Evolutionary conservation across 352 stramenopile species (phyloP), one percentile per base, ranked within the genome.

Genomic region (Phytophthora nicotianae): DNA sequence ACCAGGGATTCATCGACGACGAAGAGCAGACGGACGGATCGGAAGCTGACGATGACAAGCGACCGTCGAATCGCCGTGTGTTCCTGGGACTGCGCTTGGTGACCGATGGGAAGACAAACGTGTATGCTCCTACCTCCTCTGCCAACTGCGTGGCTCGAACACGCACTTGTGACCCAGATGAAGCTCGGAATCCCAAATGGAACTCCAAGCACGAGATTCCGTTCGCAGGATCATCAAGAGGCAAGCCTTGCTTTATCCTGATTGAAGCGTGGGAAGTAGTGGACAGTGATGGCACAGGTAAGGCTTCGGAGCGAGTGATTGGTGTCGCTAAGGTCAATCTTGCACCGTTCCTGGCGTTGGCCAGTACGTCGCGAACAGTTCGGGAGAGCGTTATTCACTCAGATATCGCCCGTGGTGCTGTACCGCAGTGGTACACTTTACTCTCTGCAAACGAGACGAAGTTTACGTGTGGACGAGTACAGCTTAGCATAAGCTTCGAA

Each of bases 241-340:
- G 83, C 7, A 94, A 94, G 51, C 83, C 87, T 11, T 95, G 87
- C 43, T 95, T 95, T 32, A 91, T 95, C 78, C 63, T 95, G 38
- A 93, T 95, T 40, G 87, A 95, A 60, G 87, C 85, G 2, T 95
- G 87, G 87, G 79, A 91, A 68, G 71, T 89, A n/a, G 67, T 74
- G 17, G 61, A 76, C 62, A 77, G 21, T 8, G 47, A 59, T 37
- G 51, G 41, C 52, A 67, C 27, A 29, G 51, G 69, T 2, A 75
- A 79, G 24, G 68, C 83, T 4, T 69, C 75, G 3, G 87, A 96
- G 50, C 82, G 90, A 58, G 62, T 96, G 24, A 58, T 96, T 24
- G 88, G 86, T 19, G 86, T 96, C 8, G 86, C 86, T 19, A 96
- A 95, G 61, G 88, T 96, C 17, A 96, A 96, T 49, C 59, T 96